These are phyloP conservation scores for Akanthomyces dipterigenus DNA, from an alignment of 2,329 filamentous ascomycete species.

Conservation along the genomic window DNA sequence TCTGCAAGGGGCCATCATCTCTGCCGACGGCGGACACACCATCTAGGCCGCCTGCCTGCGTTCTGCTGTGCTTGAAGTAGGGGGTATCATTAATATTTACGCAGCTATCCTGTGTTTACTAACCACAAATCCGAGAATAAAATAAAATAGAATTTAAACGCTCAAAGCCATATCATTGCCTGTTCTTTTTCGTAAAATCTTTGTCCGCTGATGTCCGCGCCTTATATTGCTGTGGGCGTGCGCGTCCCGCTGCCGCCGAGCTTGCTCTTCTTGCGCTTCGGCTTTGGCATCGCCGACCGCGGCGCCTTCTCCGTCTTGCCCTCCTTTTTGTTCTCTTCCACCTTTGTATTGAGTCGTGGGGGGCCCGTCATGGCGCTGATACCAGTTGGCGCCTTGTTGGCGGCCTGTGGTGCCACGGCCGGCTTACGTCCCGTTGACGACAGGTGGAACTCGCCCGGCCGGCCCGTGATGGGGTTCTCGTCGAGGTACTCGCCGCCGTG, in stretches of 20 bases:
- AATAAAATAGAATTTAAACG: neutral
- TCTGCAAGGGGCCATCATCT: constrained; percentile 35
- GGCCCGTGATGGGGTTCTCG: constrained; percentile 61
- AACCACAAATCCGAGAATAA: neutral
- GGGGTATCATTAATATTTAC: constrained; percentile 9
- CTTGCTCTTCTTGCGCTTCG: constrained; percentile 44
- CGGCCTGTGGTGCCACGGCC: constrained; percentile 24
- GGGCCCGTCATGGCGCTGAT: constrained; percentile 29
- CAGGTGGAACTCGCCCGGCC: constrained; percentile 59
- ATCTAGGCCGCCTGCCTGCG: constrained; percentile 18
- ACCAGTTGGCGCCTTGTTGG: constrained; percentile 21
- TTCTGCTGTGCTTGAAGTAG: neutral
- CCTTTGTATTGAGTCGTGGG: constrained; percentile 34
- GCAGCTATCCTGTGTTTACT: constrained; percentile 1
- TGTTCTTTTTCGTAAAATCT: too few species aligned
- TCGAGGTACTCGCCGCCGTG: constrained; percentile 61
- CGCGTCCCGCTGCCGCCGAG: constrained; percentile 28
- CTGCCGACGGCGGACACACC: constrained; percentile 39
- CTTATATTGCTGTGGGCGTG: constrained; percentile 18
- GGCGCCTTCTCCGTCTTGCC: constrained; percentile 39
- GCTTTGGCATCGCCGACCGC: constrained; percentile 35
- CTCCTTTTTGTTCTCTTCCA: constrained; percentile 38
- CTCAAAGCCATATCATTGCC: neutral
- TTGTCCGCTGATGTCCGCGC: neutral
- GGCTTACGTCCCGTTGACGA: constrained; percentile 52